Base-by-base conservation (phyloP, 164 flowering plant genomes). In the Stephania yunnanensis region DNA sequence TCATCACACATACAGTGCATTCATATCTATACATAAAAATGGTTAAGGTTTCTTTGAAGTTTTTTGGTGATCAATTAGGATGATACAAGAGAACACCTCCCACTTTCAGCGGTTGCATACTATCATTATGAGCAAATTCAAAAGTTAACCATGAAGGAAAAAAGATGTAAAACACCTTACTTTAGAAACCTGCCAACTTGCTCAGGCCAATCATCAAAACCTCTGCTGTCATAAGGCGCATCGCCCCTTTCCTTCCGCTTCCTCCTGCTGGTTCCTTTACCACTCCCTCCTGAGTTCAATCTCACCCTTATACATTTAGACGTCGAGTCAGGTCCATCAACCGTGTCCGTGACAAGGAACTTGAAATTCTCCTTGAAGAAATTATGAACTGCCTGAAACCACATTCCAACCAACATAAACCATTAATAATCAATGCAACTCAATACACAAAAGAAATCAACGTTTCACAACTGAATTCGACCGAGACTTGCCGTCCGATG, bases 241-340 rank as follows among this genome's bases (percentile, higher is more conserved):
- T 78, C 87, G 74, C 82, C 85, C 80, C 96, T 89, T 46, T 87
- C 91, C 84, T 93, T 95, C 65, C 99, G 83, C 84, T 95, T 95
- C 78, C 75, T 88, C 10, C 89, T 86, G 73, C 79, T 80, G 73
- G 80, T 79, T 1, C 90, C 90, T 19, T 73, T 83, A 53, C 69
- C 85, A 46, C 73, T 76, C 25, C 84, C 88, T 48, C 85, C 84
- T 2, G 85, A 80, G 80, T 79, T 80, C 64, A 86, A 78, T 80
- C 99, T 88, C 81, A 96, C 91, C 46, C 99, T 89, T 74, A 96
- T 81, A 82, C 99, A 92, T 78, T 91, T 94, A 72, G 95, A 90
- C 44, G 85, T 81, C 52, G 82, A 69, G 50, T 91, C 94, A 11
- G 92, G 91, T 68, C 98, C 98, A 79, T 96, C 99, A 29, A 92